Base-by-base conservation (phyloP, 345 rosid genomes). In the Salix caprea region DNA sequence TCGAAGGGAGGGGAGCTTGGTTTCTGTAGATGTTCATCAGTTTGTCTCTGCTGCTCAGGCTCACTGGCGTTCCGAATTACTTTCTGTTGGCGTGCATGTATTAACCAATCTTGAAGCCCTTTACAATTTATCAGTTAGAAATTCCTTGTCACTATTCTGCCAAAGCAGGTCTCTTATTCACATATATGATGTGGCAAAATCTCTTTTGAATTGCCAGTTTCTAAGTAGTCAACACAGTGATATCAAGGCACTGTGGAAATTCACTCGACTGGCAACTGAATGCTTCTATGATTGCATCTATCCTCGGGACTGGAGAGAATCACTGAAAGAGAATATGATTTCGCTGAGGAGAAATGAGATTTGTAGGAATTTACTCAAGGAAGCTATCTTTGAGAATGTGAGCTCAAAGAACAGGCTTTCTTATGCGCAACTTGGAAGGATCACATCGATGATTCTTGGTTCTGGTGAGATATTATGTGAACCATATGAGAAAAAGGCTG, bases 361-460 rank as follows among this genome's bases (percentile, higher is more conserved):
- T 42, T 39, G 44, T 30, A 71, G 69, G 56, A 60, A 70, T 48
- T 28, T 83, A 26, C 73, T 83, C 34, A 77, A 70, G 61, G 86
- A 82, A 36, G 40, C 73, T 69, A 76, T 66, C 18, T 50, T 65
- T 23, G 62, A 77, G 39, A n/a, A 15, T 62, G 69, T 23, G 36
- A 50, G 70, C 69, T 65, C 30, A 23, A 68, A 46, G 18, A 32
- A 28, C 30, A 28, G 21, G 1, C 56, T 85, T 36, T 81, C 90
- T 5, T 80, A 84, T 80, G 83, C 87, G 52, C 76, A 80, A 52
- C 73, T 79, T 65, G 92, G 92, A 52, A 72, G 62, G 46, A 34
- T 86, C 60, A 81, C 76, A 14, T 34, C 77, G 71, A 65, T 79
- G 11, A 76, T 87, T 83, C 86, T 89, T 71, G 89, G 92, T 30